These are phyloP conservation scores for Stenocarpella maydis DNA, from an alignment of 2,329 filamentous ascomycete genomes.

Conservation along the genomic window DNA sequence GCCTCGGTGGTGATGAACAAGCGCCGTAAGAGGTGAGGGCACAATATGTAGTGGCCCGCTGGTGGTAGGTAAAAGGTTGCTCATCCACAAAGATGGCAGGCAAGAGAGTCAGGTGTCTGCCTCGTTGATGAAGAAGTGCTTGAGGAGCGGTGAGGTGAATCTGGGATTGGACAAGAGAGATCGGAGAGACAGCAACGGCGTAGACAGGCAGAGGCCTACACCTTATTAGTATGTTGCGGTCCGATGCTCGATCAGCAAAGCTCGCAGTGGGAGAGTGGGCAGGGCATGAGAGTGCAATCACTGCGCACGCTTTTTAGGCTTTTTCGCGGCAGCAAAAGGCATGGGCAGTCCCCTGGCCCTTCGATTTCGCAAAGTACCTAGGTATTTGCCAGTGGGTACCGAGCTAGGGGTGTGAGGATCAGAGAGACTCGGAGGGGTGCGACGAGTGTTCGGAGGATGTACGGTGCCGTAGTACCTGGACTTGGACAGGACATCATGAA, in stretches of 20 bases:
- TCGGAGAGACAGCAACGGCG: conserved; percentile 13
- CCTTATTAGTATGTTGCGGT: conserved; percentile 26
- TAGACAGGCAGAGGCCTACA: conserved; percentile 22
- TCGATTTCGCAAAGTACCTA: background rate
- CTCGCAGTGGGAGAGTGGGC: conserved; percentile 17
- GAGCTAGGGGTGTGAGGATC: conserved; percentile 18
- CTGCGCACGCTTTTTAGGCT: conserved; percentile 17
- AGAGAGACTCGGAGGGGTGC: conserved; percentile 12
- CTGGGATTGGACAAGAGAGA: conserved; percentile 23
- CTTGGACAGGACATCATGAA: conserved; percentile 17
- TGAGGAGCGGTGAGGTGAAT: conserved; percentile 23
- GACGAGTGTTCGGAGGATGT: background rate
- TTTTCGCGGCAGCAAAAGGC: conserved; percentile 14
- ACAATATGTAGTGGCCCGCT: background rate
- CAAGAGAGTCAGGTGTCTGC: conserved; percentile 12
- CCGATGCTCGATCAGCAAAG: conserved; percentile 21
- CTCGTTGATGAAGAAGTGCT: conserved; percentile 1
- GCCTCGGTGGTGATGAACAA: background rate
- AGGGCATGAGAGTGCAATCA: conserved; percentile 12
- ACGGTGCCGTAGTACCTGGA: conserved; percentile 13
- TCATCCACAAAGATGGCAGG: conserved; percentile 10
- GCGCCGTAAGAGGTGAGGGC: background rate
- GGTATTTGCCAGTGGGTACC: conserved; percentile 18
- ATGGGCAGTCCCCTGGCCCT: conserved; percentile 15
- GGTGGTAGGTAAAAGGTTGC: background rate